Conservation (phyloP, 2,329 filamentous ascomycete species). For the Teratosphaeria gauchensis region DNA sequence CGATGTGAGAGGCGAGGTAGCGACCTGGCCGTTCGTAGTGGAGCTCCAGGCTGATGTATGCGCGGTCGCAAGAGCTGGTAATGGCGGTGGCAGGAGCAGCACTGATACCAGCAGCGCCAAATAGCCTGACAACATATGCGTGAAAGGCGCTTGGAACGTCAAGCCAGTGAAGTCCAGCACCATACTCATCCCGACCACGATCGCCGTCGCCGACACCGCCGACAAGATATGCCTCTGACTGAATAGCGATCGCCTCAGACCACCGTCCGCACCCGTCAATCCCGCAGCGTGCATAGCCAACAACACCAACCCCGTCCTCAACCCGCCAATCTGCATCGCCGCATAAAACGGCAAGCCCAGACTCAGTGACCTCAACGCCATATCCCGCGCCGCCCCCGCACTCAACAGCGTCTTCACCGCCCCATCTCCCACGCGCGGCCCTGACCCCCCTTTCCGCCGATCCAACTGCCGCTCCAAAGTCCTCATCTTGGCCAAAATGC, state of each 20-base stretch:
- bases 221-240: constrained; percentile 24
- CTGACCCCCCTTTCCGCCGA: constrained; percentile 20
- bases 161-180: constrained; percentile 26
- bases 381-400: constrained; percentile 6
- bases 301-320: constrained; percentile 43
- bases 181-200: constrained; percentile 25
- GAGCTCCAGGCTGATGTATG: not conserved
- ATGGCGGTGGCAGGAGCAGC: constrained; percentile 41
- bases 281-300: constrained; percentile 39
- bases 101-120: constrained; percentile 37
- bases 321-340: constrained; percentile 44
- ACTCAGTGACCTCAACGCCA: constrained; percentile 14
- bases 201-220: constrained; percentile 28
- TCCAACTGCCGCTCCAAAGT: constrained; percentile 21
- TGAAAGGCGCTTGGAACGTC: constrained; percentile 17
- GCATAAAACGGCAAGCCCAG: constrained; percentile 46
- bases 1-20: constrained; percentile 24
- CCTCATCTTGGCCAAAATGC: constrained; percentile 29
- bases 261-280: constrained; percentile 15
- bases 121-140: constrained; percentile 36
- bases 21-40: not conserved
- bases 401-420: constrained; percentile 7
- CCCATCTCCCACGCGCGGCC: not conserved
- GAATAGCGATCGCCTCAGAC: constrained; percentile 6
- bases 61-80: constrained; percentile 20